A percentile compares a stretch with the other conserved stretches of the same genome.
These are phyloP conservation scores for Gnaphalium uliginosum DNA, from an alignment of 129 eudicot genomes.

Conservation along the genomic window DNA sequence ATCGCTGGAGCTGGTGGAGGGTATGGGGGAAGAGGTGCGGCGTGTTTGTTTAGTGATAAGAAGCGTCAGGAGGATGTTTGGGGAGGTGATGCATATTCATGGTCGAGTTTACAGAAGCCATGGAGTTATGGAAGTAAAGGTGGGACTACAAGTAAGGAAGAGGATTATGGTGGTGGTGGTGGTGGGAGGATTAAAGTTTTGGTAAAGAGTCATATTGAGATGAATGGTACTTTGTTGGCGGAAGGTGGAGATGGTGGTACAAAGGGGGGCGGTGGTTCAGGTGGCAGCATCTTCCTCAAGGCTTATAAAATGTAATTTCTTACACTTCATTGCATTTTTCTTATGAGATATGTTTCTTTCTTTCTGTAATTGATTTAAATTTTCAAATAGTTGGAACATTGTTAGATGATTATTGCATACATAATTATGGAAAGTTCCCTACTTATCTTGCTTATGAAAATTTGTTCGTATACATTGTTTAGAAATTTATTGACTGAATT, in stretches of 20 bases:
- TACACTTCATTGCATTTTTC: neutral
- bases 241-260: conserved; percentile 90
- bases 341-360: too few relatives aligned
- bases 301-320: conserved; percentile 78
- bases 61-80: conserved; percentile 90
- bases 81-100: conserved; percentile 96
- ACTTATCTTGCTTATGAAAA: neutral
- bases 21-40: conserved; percentile 93
- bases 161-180: conserved; percentile 93
- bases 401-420: conserved; percentile 5
- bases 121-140: conserved; percentile 96
- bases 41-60: conserved; percentile 58
- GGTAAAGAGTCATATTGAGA: conserved; percentile 41
- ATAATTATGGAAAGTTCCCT: neutral
- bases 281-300: conserved; percentile 84
- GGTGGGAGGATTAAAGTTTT: conserved; percentile 73
- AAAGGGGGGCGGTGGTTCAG: conserved; percentile 97
- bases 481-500: neutral
- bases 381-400: conserved; percentile 7
- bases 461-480: neutral
- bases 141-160: conserved; percentile 78
- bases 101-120: conserved; percentile 64
- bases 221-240: conserved; percentile 76
- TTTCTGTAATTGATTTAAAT: neutral
- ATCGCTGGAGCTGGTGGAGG: conserved; percentile 94